These are phyloP conservation scores for Melanomma pulvis-pyrius DNA, from an alignment of 495 filamentous ascomycete genomes.

Conservation along the genomic window DNA sequence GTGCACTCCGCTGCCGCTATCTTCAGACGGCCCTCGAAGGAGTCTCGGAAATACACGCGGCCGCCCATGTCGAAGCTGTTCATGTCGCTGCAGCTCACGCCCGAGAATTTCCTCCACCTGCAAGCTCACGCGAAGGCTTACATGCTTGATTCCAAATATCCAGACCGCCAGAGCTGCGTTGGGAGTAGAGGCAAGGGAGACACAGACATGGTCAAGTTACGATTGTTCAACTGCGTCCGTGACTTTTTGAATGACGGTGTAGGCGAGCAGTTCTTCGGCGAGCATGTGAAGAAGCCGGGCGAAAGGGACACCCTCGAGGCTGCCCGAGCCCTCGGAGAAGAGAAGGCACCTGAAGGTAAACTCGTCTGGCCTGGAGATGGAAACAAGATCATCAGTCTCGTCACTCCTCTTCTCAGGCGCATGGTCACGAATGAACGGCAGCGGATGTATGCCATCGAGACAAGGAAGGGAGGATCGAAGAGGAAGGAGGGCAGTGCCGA, in stretches of 20 bases:
- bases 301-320: slow-evolving; percentile 24
- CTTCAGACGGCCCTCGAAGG: slow-evolving; percentile 56
- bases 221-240: slow-evolving; percentile 63
- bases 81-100: slow-evolving; percentile 58
- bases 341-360: slow-evolving; percentile 40
- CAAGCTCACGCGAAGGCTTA: slow-evolving; percentile 63
- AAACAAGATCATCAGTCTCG: slow-evolving; percentile 58
- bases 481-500: slow-evolving; percentile 47
- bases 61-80: slow-evolving; percentile 67
- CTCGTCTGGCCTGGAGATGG: slow-evolving; percentile 59
- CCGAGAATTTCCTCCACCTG: slow-evolving; percentile 62
- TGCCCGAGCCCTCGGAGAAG: slow-evolving; percentile 22
- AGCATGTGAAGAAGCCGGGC: slow-evolving; percentile 41
- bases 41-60: slow-evolving; percentile 60
- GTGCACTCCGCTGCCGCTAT: slow-evolving; percentile 62
- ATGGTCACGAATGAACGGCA: slow-evolving; percentile 70
- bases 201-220: slow-evolving; percentile 62
- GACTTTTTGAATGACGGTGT: slow-evolving; percentile 60
- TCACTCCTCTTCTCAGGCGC: slow-evolving; percentile 61
- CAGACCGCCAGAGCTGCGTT: slow-evolving; percentile 62
- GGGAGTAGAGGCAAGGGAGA: slow-evolving; percentile 63
- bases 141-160: slow-evolving; percentile 61
- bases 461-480: slow-evolving; percentile 56
- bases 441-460: slow-evolving; percentile 62
- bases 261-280: slow-evolving; percentile 61